These are phyloP conservation scores for Cladosporium austrohemisphaericum DNA, from an alignment of 2,329 filamentous ascomycete genomes.

Conservation along the genomic window DNA sequence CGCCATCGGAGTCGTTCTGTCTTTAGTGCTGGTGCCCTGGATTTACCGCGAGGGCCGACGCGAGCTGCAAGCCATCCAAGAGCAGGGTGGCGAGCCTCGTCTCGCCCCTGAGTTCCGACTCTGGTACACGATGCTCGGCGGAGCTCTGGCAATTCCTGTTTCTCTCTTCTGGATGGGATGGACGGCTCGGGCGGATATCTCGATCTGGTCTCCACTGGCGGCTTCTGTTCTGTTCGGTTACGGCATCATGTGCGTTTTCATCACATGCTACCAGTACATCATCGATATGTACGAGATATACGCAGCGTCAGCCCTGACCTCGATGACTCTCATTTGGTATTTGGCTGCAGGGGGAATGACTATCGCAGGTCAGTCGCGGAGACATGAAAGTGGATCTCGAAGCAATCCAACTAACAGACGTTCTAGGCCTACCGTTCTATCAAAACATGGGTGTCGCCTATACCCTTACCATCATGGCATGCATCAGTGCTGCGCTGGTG, in stretches of 20 bases:
- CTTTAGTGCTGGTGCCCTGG: no score
- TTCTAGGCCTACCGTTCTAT: no score
- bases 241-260: constrained; percentile 48
- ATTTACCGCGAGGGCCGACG: constrained; percentile 40
- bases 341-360: constrained; percentile 41
- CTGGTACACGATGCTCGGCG: constrained; percentile 47
- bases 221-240: constrained; percentile 53
- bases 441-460: not conserved
- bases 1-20: no score
- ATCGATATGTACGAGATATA: constrained; percentile 56
- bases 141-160: constrained; percentile 47
- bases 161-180: constrained; percentile 58
- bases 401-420: no score
- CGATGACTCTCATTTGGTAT: constrained; percentile 39
- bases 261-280: constrained; percentile 53
- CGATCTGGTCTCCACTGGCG: constrained; percentile 50
- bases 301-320: constrained; percentile 47
- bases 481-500: no score
- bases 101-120: constrained; percentile 53
- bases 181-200: constrained; percentile 44
- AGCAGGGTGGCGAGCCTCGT: constrained; percentile 32
- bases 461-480: no score
- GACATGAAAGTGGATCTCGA: no score
- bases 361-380: no score
- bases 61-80: constrained; percentile 41